Base-by-base conservation (phyloP, 192 early-diverging fungal genomes). In the Entomortierella parvispora region DNA sequence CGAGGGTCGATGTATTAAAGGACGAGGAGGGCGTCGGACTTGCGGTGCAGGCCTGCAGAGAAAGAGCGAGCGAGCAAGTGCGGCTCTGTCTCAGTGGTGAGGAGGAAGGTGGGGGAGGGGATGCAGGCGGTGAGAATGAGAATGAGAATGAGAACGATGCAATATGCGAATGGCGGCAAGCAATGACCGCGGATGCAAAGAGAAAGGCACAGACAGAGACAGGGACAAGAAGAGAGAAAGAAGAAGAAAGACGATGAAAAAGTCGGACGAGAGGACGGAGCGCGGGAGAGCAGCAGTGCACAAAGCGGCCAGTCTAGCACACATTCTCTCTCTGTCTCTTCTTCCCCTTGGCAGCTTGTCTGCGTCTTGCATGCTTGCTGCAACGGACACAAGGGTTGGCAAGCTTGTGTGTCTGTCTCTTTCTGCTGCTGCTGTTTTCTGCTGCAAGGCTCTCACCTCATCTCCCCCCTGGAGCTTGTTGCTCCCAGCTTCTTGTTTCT, bases 1-100 rank as follows among this genome's bases (percentile, higher is more conserved):
- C n/a, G n/a, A n/a, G n/a, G n/a, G n/a, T n/a, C n/a, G 44, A 60
- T 17, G 42, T 12, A 53, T 3, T 60, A 47, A 28, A 49, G 22
- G 49, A 37, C n/a, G 18, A 17, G 23, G 22, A 59, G 45, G 23
- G n/a, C n/a, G n/a, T n/a, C n/a, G n/a, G n/a, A n/a, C 29, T 25
- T 7, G 4, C 2, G 58, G 17, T 22, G 25, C 1, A 46, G 58
- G 14, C 26, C 17, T 18, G 43, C 2, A 25, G 44, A 31, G 26
- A 14, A 44, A 31, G 22, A 18, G 6, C 8, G 40, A n/a, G 37
- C 23, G 44, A 49, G 37, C 40, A 23, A 62, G 48, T 18, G 5
- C 12, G 5, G 37, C 7, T 40, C 12, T 5, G 37, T 40, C 37
- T 9, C 5, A 40, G 28, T 31, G 29, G 17, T 12, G 62, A n/a